Evolutionary conservation across 2,329 filamentous ascomycete genomes (phyloP).

Genomic region (Pyricularia grisea): DNA sequence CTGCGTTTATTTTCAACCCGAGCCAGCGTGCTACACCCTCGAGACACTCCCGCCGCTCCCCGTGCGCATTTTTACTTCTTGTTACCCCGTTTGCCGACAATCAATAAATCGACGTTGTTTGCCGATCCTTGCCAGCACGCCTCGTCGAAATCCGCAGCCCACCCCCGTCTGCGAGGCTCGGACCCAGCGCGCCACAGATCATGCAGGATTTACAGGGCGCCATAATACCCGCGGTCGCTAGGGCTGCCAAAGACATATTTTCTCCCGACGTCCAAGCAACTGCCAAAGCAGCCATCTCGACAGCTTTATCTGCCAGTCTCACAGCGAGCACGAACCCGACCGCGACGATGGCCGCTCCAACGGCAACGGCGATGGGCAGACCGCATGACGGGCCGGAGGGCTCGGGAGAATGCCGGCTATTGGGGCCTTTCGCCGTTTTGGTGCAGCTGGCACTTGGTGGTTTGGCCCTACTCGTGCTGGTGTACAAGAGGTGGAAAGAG

Average conservation of each 20-base stretch:
- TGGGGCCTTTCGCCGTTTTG: conserved; percentile 84
- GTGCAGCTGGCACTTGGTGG: conserved; percentile 81
- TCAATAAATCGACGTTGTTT: background rate
- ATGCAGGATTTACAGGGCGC: background rate
- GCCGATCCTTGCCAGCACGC: background rate
- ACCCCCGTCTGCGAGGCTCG: background rate
- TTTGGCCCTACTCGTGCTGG: conserved; percentile 74
- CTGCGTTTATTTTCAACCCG: background rate
- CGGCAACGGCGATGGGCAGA: background rate
- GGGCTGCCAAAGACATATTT: conserved; percentile 6
- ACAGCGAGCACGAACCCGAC: background rate
- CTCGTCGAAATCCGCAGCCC: background rate
- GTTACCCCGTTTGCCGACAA: background rate
- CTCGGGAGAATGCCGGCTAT: conserved; percentile 70
- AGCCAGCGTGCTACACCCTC: background rate
- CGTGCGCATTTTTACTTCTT: background rate
- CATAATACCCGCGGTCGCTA: conserved; percentile 6
- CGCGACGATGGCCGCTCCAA: background rate
- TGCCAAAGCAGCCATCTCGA: background rate
- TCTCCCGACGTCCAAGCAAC: background rate
- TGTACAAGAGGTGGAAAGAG: conserved; percentile 90
- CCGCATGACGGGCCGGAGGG: background rate
- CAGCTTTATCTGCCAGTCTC: background rate
- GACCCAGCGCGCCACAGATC: background rate
- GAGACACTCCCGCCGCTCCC: background rate